Base-by-base conservation (phyloP, 192 early-diverging fungal species). In the Phycomyces nitens region DNA sequence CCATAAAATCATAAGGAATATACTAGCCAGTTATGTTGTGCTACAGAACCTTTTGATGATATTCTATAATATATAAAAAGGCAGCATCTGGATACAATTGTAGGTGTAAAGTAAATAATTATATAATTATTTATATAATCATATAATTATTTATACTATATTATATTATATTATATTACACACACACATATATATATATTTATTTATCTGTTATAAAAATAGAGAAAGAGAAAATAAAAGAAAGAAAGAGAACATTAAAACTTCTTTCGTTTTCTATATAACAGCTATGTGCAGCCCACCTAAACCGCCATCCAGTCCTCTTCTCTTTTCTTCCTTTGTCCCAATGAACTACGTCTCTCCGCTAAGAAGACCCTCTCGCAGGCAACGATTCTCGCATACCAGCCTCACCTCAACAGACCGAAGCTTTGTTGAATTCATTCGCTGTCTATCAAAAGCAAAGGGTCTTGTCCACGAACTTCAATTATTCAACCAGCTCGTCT, bases 361-460 rank as follows among this genome's bases (percentile, higher is more conserved):
- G 3, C 44, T 47, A 3, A n/a, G 12, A n/a, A 3, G 15, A n/a
- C 44, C 11, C 44, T 47, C 44, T 47, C 18, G 44, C 44, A 2
- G 7, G 29, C 2, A 34, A 6, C 44, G 18, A n/a, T 14, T 47
- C 44, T 7, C 2, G 5, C 44, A n/a, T 3, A n/a, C 44, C 3
- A 14, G 15, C 44, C 44, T n/a, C 2, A 47, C 44, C 3, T 7
- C 34, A 12, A 41, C 34, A 10, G 62, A 63, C 29, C 62, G 52
- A 21, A 55, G 34, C 20, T 62, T 69, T 24, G 62, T 69, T 1
- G 60, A 69, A 14, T 69, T 69, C n/a, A 51, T 59, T 23, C 66
- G 66, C 3, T 69, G 66, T 39, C 44, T 69, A 47, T 62, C 61
- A 29, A 60, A 57, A 56, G 59, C 53, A 3, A 69, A 69, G 38